These are phyloP conservation scores for Olyra latifolia DNA, from an alignment of 176 grass and related monocot species.

Conservation along the genomic window DNA sequence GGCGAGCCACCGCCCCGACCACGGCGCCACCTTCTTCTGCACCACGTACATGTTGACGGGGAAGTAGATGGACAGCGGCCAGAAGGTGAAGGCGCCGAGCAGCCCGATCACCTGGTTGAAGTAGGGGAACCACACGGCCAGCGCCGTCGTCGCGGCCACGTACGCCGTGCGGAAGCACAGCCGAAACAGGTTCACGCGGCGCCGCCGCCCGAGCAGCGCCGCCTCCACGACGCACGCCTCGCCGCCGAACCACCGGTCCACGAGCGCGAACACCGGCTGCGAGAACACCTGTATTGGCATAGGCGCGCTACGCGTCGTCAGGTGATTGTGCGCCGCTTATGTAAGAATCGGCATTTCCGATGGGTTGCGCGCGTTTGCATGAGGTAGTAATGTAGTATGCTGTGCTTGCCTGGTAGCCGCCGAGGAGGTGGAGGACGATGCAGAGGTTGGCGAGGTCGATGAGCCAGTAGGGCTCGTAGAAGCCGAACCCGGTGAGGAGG, in stretches of 20 bases:
- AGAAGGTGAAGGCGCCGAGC: constrained; percentile 70
- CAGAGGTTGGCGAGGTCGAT: constrained; percentile 72
- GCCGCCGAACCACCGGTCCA: constrained; percentile 29
- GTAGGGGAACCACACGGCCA: constrained; percentile 77
- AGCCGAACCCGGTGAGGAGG: constrained; percentile 84
- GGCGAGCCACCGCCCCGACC: constrained; percentile 55
- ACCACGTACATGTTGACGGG: constrained; percentile 86
- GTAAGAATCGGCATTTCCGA: no score
- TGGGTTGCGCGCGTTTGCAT: not conserved
- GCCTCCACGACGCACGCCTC: constrained; percentile 33
- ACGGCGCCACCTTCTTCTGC: constrained; percentile 52
- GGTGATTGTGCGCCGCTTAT: no score
- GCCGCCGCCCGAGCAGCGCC: constrained; percentile 12
- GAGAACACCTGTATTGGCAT: no score
- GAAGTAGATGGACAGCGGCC: constrained; percentile 70
- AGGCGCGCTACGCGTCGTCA: not conserved
- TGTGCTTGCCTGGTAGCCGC: constrained; percentile 74
- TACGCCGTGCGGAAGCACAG: constrained; percentile 60
- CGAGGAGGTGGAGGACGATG: constrained; percentile 69
- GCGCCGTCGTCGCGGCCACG: constrained; percentile 57
- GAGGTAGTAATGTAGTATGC: not conserved
- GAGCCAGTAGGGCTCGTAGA: constrained; percentile 95
- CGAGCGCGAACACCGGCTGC: constrained; percentile 61
- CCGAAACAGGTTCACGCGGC: constrained; percentile 45
- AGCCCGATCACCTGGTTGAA: constrained; percentile 80